A percentile compares a stretch with the other conserved stretches of the same genome.
Evolutionary conservation across 2,329 filamentous ascomycete genomes (phyloP).

Genomic region (Tolypocladium endophyticum): DNA sequence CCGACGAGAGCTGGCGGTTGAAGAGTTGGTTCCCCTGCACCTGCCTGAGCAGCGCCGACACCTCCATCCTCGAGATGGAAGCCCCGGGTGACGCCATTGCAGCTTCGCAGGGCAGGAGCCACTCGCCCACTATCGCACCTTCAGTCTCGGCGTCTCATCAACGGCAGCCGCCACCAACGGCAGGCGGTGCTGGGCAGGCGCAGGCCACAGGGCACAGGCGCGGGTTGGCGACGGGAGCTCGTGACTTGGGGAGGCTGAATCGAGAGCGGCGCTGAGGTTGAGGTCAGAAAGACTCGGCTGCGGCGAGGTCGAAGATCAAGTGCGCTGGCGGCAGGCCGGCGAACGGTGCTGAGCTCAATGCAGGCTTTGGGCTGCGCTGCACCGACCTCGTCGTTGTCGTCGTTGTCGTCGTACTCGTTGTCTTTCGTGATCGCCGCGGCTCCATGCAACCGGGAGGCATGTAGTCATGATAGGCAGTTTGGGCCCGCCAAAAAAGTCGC

Average conservation of each 20-base stretch:
- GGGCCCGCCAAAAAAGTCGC: not conserved
- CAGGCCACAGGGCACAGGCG: not conserved
- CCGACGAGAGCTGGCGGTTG: conserved; percentile 59
- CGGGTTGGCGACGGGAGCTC: not conserved
- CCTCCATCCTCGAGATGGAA: conserved; percentile 28
- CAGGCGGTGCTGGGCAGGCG: not conserved
- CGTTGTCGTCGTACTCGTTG: not conserved
- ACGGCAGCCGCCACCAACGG: not conserved
- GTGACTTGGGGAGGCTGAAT: not conserved
- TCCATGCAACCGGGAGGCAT: not conserved
- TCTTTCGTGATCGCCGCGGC: not conserved
- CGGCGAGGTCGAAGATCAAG: too few relatives aligned
- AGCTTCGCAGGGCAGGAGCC: not conserved
- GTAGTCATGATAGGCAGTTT: not conserved
- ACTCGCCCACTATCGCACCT: not conserved
- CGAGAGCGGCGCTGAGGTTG: not conserved
- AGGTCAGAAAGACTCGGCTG: too few relatives aligned
- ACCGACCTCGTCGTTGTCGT: not conserved
- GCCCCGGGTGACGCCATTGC: conserved; percentile 15
- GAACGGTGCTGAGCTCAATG: not conserved
- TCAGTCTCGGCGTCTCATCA: not conserved
- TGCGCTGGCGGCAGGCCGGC: not conserved
- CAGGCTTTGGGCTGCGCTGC: not conserved
- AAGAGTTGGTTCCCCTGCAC: conserved; percentile 34
- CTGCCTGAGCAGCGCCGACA: conserved; percentile 31